Base-by-base conservation (phyloP, 1,284 basidiomycete species). In the Heterobasidion occidentale region DNA sequence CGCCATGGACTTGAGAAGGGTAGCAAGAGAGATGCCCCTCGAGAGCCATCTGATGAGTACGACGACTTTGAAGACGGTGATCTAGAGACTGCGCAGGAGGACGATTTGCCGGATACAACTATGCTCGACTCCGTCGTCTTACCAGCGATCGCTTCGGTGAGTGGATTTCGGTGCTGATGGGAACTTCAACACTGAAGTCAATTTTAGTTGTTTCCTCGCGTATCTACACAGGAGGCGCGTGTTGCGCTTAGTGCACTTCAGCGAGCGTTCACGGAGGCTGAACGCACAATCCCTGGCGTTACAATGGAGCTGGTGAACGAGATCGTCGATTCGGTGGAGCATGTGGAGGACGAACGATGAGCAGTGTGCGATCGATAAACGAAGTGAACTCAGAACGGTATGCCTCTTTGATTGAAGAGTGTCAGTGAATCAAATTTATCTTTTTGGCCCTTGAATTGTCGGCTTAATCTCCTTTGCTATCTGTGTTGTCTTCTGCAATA, bases 71-170 rank as follows among this genome's bases (percentile, higher is more conserved):
- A 83, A 44, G 77, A 81, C 56, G 73, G 77, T 51, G 78, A 77
- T 57, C 36, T n/a, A 19, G 67, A 67, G 59, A 76, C 77, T 60
- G 67, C 70, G 72, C 61, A 69, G 66, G 77, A 79, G 12, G 84
- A 85, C 35, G 89, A 90, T 52, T 78, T 91, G 47, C 86, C 89
- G 11, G 90, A 92, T 65, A 90, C 87, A 34, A 86, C 89, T 27
- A 96, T 98, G 85, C 76, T 97, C 50, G 92, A 96, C 65, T 92
- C 92, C n/a, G 94, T 98, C 36, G 88, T 97, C 58, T 74, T 96
- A 42, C 94, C 94, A 20, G 94, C 93, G 15, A 88, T 97, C 63
- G 90, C 91, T 54, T 94, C 90, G 62, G 94, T 96, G 64, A 71
- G 88, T 77, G 46, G 55, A 36, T 33, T 33, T 11, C n/a, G 11